Conservation (phyloP, 805 yeast genomes). For the Starmerella tilneyi region DNA sequence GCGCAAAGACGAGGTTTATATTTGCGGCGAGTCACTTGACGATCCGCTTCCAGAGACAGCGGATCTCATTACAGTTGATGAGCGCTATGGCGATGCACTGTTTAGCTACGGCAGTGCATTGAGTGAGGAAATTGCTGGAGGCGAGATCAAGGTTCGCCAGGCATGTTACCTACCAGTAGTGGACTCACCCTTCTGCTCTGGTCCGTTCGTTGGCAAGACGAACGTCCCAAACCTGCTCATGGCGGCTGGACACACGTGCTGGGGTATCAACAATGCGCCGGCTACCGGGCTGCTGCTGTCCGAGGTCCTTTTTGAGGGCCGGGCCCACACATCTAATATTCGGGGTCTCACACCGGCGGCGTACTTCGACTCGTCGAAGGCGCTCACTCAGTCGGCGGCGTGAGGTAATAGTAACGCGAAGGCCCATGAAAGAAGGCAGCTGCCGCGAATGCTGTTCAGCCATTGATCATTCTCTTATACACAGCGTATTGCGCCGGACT, state of each 20-base stretch:
- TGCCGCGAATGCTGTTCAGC: too few relatives aligned
- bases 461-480: too few relatives aligned
- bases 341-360: slow-evolving; percentile 74
- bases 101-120: slow-evolving; percentile 71
- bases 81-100: slow-evolving; percentile 78
- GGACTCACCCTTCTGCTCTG: slow-evolving; percentile 83
- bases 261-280: slow-evolving; percentile 98
- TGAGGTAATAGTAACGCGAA: too few relatives aligned
- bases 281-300: slow-evolving; percentile 92
- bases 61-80: slow-evolving; percentile 81
- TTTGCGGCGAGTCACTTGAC: slow-evolving; percentile 91
- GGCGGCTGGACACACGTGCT: slow-evolving; percentile 93
- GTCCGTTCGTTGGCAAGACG: slow-evolving; percentile 91
- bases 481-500: too few relatives aligned
- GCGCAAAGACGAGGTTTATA: slow-evolving; percentile 87
- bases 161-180: slow-evolving; percentile 94
- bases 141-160: slow-evolving; percentile 70
- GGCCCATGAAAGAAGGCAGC: too few relatives aligned
- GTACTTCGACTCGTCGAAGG: slow-evolving; percentile 47
- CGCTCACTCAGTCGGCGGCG: neutral
- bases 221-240: slow-evolving; percentile 66
- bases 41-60: slow-evolving; percentile 90
- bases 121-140: slow-evolving; percentile 57
- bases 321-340: slow-evolving; percentile 64
- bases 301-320: slow-evolving; percentile 77